These are phyloP conservation scores for Miamiensis avidus DNA, from an alignment of 169 alveolate species.

Conservation along the genomic window DNA sequence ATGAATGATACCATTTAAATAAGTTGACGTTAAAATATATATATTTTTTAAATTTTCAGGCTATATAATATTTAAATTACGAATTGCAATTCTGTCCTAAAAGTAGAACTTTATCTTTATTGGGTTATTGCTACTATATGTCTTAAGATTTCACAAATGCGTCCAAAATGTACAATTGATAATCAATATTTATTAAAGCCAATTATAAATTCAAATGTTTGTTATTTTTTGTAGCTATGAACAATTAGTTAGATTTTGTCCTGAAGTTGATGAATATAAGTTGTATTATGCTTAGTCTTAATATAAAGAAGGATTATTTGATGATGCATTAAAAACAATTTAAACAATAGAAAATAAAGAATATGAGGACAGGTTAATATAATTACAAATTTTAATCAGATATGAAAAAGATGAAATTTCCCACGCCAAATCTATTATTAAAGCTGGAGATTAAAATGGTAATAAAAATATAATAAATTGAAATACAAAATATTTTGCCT, in stretches of 20 bases:
- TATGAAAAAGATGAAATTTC: slow-evolving; percentile 82
- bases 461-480: background rate
- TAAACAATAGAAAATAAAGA: slow-evolving; percentile 60
- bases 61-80: slow-evolving; percentile 65
- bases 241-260: slow-evolving; percentile 75
- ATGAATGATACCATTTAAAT: background rate
- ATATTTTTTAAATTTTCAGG: slow-evolving; percentile 23
- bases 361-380: slow-evolving; percentile 57
- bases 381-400: slow-evolving; percentile 74
- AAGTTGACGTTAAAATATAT: background rate
- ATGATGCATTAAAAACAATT: slow-evolving; percentile 75
- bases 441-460: slow-evolving; percentile 56
- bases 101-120: slow-evolving; percentile 80
- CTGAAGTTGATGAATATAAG: slow-evolving; percentile 78
- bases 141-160: slow-evolving; percentile 52
- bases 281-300: slow-evolving; percentile 81
- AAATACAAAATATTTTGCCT: too few species aligned
- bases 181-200: slow-evolving; percentile 13
- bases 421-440: slow-evolving; percentile 75
- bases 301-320: slow-evolving; percentile 74
- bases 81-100: slow-evolving; percentile 80
- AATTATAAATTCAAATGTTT: slow-evolving; percentile 44
- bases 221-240: slow-evolving; percentile 67
- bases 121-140: slow-evolving; percentile 83
- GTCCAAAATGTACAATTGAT: slow-evolving; percentile 46